Percentiles rank a stretch among this genome's conserved stretches.
Conservation (phyloP, 331 rosid genomes). For the Telfairia occidentalis region DNA sequence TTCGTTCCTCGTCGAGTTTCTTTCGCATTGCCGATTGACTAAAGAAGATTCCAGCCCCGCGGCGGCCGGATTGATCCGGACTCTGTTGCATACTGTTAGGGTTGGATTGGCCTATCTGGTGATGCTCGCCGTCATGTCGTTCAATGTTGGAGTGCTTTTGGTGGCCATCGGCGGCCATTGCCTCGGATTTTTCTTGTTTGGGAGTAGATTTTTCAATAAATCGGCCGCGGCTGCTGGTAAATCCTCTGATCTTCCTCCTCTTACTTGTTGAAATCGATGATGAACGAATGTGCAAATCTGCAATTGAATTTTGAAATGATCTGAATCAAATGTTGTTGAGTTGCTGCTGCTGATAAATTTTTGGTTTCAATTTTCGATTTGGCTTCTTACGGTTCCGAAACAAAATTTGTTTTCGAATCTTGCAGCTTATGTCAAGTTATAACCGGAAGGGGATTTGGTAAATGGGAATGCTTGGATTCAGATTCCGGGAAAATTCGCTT, state of each 20-base stretch:
- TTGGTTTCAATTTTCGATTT: neutral
- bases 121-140: constrained; percentile 83
- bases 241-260: constrained; percentile 38
- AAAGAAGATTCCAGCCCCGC: constrained; percentile 26
- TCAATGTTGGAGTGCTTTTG: constrained; percentile 60
- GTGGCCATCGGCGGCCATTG: constrained; percentile 59
- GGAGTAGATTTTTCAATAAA: constrained; percentile 33
- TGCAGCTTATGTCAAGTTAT: constrained; percentile 9
- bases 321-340: neutral
- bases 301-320: neutral
- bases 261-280: constrained; percentile 33
- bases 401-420: neutral
- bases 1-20: constrained; percentile 38
- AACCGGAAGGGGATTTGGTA: neutral
- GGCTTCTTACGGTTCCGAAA: neutral
- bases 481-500: neutral
- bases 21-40: constrained; percentile 36
- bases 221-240: neutral
- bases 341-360: neutral
- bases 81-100: constrained; percentile 37
- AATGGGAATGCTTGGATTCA: constrained; percentile 5
- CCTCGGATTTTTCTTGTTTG: constrained; percentile 51
- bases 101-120: constrained; percentile 54
- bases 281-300: neutral
- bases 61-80: constrained; percentile 36